Conservation (phyloP, 2,329 filamentous ascomycete species). For the Allantophomopsis cytisporea region DNA sequence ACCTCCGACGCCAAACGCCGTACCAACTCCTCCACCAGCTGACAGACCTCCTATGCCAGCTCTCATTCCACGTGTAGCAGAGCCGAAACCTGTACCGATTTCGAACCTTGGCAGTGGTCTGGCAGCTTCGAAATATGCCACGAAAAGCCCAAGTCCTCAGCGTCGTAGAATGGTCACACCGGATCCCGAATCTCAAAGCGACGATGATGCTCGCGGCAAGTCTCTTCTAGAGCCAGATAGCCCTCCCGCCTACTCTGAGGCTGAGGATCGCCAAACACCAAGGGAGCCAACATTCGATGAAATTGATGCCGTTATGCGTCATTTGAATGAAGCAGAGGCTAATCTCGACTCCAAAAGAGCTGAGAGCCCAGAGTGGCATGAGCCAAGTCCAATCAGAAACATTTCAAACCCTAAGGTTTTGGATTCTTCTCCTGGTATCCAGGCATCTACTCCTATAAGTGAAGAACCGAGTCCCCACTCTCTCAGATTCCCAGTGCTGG, state of each 20-base stretch:
- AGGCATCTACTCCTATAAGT: slow-evolving; percentile 21
- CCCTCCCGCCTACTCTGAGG: slow-evolving; percentile 5
- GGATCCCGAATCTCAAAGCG: slow-evolving; percentile 6
- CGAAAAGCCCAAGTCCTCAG: slow-evolving; percentile 12
- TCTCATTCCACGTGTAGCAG: neutral
- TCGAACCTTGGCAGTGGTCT: slow-evolving; percentile 7
- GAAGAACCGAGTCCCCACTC: slow-evolving; percentile 65
- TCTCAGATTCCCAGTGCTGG: slow-evolving; percentile 33
- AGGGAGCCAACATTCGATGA: slow-evolving; percentile 51
- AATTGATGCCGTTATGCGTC: slow-evolving; percentile 85
- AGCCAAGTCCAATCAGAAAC: slow-evolving; percentile 38
- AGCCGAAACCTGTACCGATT: slow-evolving; percentile 3
- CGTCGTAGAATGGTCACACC: slow-evolving; percentile 1
- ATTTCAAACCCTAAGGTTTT: slow-evolving; percentile 29
- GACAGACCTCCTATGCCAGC: neutral
- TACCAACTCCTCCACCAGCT: neutral
- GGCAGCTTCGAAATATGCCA: slow-evolving; percentile 14
- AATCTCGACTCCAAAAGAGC: slow-evolving; percentile 38
- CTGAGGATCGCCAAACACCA: slow-evolving; percentile 3
- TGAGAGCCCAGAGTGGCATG: slow-evolving; percentile 28
- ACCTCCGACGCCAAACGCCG: slow-evolving; percentile 1
- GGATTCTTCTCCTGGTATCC: slow-evolving; percentile 23
- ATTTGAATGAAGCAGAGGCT: slow-evolving; percentile 62
- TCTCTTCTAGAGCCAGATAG: slow-evolving; percentile 11
- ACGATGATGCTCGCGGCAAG: slow-evolving; percentile 13